These are phyloP conservation scores for Neurospora sp. DNA, from an alignment of 2,329 filamentous ascomycete genomes.

Conservation along the genomic window DNA sequence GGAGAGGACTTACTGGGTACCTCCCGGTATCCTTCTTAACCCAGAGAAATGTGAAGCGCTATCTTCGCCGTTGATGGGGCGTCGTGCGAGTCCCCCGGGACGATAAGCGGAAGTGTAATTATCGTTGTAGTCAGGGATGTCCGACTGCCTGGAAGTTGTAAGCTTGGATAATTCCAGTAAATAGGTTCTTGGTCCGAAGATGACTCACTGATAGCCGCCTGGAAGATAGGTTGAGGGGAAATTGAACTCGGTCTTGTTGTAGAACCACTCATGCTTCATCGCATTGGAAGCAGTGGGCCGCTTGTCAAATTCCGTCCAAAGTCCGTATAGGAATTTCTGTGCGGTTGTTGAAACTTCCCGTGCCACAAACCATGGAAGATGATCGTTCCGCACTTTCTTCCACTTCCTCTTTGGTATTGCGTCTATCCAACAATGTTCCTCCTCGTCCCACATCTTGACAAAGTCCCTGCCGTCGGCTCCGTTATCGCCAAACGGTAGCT, in stretches of 20 bases:
- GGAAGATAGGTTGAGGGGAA: background rate
- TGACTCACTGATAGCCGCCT: background rate
- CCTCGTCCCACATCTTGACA: background rate
- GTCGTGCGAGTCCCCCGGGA: background rate
- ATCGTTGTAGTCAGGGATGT: background rate
- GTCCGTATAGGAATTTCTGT: background rate
- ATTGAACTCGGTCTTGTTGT: background rate
- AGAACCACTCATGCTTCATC: background rate
- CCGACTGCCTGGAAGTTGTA: background rate
- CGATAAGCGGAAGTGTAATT: background rate
- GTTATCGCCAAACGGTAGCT: background rate
- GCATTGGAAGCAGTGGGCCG: background rate
- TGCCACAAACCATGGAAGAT: background rate
- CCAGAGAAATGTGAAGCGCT: background rate
- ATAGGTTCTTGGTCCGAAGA: background rate
- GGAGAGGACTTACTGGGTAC: background rate
- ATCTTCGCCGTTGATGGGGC: background rate
- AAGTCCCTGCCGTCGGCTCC: background rate
- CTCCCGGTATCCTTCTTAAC: background rate
- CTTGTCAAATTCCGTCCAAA: background rate
- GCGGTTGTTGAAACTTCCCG: background rate
- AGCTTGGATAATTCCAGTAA: background rate
- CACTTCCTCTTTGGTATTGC: background rate
- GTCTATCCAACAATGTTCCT: background rate
- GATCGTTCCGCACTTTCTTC: background rate